Conservation (phyloP, 495 filamentous ascomycete genomes). For the Aspergillus asperescens region DNA sequence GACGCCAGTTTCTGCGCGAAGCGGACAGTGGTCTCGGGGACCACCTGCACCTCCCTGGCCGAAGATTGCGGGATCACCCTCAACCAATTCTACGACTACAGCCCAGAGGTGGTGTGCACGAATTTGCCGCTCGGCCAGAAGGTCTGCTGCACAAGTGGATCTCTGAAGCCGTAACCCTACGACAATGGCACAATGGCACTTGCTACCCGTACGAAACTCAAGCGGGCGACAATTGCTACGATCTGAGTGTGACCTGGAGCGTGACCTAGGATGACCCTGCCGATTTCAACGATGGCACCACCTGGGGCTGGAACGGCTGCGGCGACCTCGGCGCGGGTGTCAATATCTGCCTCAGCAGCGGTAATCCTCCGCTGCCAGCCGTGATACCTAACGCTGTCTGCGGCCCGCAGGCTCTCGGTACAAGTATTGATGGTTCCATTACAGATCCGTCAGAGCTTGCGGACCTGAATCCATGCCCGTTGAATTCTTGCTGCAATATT, state of each 20-base stretch:
- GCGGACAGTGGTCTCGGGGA: neutral
- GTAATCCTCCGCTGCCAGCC: neutral
- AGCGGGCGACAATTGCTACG: neutral
- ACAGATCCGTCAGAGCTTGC: constrained; percentile 12
- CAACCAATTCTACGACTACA: neutral
- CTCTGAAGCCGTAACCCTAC: neutral
- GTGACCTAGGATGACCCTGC: neutral
- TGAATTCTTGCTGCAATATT: constrained; percentile 25
- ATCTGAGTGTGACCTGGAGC: neutral
- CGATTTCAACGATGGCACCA: neutral
- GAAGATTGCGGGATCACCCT: neutral
- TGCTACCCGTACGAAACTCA: neutral
- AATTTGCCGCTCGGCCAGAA: neutral
- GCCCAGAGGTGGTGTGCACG: neutral
- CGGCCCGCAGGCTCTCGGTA: neutral
- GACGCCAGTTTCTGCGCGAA: neutral
- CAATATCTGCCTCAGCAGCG: neutral
- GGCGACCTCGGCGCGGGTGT: neutral
- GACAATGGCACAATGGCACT: neutral
- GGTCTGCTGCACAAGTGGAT: neutral
- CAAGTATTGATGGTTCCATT: neutral
- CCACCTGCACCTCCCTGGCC: neutral
- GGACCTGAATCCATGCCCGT: constrained; percentile 21
- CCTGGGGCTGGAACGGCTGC: neutral
- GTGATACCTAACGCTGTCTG: neutral